phyloP scores from a whole-genome alignment of 345 rosid genomes.

The Noccaea caerulescens region DNA sequence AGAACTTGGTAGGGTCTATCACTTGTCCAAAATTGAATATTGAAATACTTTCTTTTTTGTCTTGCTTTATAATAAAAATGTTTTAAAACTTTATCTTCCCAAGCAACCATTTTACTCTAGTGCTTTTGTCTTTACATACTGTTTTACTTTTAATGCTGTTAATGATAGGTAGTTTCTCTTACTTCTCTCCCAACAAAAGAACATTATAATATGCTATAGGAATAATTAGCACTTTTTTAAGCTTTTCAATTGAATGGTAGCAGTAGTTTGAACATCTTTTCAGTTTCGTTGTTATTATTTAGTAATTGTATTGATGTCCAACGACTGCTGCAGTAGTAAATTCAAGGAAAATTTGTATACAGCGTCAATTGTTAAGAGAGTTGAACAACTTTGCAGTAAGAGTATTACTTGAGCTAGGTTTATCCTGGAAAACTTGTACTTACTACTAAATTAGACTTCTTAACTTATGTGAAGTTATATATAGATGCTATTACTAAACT shows the following conservation, averaged over 20 bases:
- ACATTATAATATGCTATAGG: conserved; percentile 7
- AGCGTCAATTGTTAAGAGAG: conserved; percentile 19
- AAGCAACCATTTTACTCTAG: conserved; percentile 20
- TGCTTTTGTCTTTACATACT: conserved; percentile 19
- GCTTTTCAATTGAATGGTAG: neutral
- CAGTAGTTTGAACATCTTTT: conserved; percentile 1
- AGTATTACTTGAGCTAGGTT: neutral
- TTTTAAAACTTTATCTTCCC: conserved; percentile 16
- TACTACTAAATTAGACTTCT: neutral
- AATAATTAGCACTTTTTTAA: neutral
- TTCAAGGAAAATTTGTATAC: neutral
- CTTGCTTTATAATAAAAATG: neutral
- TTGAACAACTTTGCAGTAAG: neutral
- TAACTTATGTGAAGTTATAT: neutral
- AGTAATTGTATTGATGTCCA: neutral
- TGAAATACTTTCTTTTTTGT: conserved; percentile 18
- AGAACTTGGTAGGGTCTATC: conserved; percentile 28
- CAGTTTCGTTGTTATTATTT: neutral
- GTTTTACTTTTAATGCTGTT: neutral
- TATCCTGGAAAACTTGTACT: neutral
- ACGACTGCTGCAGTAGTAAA: neutral
- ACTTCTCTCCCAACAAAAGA: neutral
- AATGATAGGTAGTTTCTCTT: neutral
- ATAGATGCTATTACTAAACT: neutral
- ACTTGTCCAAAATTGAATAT: conserved; percentile 20